Conservation (phyloP, 495 filamentous ascomycete genomes). For the Hypoxylon subgilvum region DNA sequence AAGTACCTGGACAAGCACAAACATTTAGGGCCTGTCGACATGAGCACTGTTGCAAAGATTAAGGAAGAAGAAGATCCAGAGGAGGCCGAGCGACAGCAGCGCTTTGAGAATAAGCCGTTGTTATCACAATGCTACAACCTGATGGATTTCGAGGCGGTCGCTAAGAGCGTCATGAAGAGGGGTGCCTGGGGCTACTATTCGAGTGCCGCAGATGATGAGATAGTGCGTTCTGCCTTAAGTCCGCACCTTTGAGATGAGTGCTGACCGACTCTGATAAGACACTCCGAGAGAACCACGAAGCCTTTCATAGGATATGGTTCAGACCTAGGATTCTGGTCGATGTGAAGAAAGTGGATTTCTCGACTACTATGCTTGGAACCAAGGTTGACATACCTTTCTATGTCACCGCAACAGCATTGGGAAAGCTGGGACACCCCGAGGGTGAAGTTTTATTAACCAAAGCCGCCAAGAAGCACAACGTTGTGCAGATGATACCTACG, state of each 20-base stretch:
- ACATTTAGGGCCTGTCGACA: constrained; percentile 90
- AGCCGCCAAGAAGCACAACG: constrained; percentile 81
- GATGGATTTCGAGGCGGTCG: constrained; percentile 93
- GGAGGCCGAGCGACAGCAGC: constrained; percentile 74
- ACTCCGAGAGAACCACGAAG: constrained; percentile 93
- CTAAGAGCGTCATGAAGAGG: constrained; percentile 87
- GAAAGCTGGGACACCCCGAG: constrained; percentile 87
- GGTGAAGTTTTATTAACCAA: constrained; percentile 89
- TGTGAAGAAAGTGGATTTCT: constrained; percentile 83
- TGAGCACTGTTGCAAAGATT: constrained; percentile 79
- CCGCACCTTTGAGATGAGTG: background rate
- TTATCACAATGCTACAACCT: constrained; percentile 93
- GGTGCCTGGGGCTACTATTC: constrained; percentile 97
- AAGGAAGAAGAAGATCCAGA: constrained; percentile 74
- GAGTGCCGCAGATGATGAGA: constrained; percentile 94
- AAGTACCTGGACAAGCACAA: constrained; percentile 84
- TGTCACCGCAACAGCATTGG: constrained; percentile 88
- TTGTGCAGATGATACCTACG: constrained; percentile 96
- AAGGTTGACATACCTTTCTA: constrained; percentile 86
- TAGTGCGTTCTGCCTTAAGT: constrained; percentile 63
- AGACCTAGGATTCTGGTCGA: constrained; percentile 83
- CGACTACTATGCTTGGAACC: constrained; percentile 88
- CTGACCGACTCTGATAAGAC: constrained; percentile 61
- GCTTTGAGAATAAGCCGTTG: constrained; percentile 77
- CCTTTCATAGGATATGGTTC: constrained; percentile 98